Percentiles rank a stretch among this genome's conserved stretches.
These are phyloP conservation scores for Sordaria brevicollis DNA, from an alignment of 495 filamentous ascomycete species.

Conservation along the genomic window DNA sequence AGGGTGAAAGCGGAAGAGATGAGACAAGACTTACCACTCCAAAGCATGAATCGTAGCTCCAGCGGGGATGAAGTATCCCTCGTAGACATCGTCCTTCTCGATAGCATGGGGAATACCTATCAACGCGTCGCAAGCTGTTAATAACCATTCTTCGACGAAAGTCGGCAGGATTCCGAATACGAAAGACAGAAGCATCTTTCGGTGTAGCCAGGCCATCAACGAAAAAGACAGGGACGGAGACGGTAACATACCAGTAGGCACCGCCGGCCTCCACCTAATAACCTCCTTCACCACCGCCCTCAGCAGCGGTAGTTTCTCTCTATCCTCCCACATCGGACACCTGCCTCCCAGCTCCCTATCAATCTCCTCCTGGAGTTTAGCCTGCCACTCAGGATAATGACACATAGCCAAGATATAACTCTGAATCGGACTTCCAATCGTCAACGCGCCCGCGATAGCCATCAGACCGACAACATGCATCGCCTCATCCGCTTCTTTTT, in stretches of 20 bases:
- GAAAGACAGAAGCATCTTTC: neutral
- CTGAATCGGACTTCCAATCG: conserved; percentile 43
- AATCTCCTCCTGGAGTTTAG: conserved; percentile 43
- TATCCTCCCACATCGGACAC: conserved; percentile 40
- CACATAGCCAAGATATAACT: conserved; percentile 50
- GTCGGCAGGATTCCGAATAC: neutral
- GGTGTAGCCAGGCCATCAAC: no score
- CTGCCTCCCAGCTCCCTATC: conserved; percentile 36
- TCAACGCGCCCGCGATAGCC: conserved; percentile 38
- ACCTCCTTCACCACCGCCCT: conserved; percentile 52
- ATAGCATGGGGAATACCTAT: conserved; percentile 45
- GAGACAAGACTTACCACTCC: conserved; percentile 31
- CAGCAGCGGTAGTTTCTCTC: conserved; percentile 34
- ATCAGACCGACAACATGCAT: conserved; percentile 36
- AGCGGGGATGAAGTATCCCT: conserved; percentile 45
- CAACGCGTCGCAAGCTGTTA: no score
- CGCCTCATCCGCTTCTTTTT: conserved; percentile 23
- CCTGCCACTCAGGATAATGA: conserved; percentile 47
- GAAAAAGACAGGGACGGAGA: neutral
- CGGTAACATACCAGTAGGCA: conserved; percentile 38
- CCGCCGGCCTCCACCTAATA: conserved; percentile 48
- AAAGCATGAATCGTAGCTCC: conserved; percentile 48
- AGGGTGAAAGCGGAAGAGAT: neutral
- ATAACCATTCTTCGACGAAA: neutral
- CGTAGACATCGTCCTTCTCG: conserved; percentile 44